These are phyloP conservation scores for Salinomyces thailandicus DNA, from an alignment of 2,329 filamentous ascomycete genomes.

Conservation along the genomic window DNA sequence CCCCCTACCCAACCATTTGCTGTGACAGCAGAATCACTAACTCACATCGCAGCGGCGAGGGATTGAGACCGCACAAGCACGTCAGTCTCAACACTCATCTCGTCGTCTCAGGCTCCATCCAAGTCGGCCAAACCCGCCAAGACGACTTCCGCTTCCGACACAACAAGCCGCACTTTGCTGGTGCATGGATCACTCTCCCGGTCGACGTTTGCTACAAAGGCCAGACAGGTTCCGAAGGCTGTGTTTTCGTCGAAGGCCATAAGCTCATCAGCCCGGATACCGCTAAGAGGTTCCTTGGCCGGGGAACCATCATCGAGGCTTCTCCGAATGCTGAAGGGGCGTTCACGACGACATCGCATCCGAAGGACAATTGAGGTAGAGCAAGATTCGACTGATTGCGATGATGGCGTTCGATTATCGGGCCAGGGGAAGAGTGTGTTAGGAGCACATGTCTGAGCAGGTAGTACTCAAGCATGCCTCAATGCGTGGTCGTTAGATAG, in stretches of 20 bases:
- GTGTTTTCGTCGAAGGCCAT: slow-evolving; percentile 5
- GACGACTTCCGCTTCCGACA: slow-evolving; percentile 1
- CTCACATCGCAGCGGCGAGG: not conserved
- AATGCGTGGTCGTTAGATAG: too few relatives aligned
- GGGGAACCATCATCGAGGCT: not conserved
- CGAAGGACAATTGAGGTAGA: too few relatives aligned
- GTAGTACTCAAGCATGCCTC: too few relatives aligned
- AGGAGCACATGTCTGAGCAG: too few relatives aligned
- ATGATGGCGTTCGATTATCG: too few relatives aligned
- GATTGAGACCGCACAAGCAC: slow-evolving; percentile 2
- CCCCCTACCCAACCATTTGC: not conserved
- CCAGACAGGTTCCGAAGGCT: slow-evolving; percentile 1
- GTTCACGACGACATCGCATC: too few relatives aligned
- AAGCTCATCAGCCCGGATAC: slow-evolving; percentile 3
- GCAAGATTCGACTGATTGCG: too few relatives aligned
- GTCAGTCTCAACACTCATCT: slow-evolving; percentile 3
- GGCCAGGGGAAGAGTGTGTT: too few relatives aligned
- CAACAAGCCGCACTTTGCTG: not conserved
- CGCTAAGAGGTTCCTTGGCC: not conserved
- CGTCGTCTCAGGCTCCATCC: not conserved
- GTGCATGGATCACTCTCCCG: not conserved
- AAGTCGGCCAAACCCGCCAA: not conserved
- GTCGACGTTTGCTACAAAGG: slow-evolving; percentile 1
- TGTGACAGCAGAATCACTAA: not conserved
- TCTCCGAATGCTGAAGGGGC: not conserved